These are phyloP conservation scores for Boletus reticulatus DNA, from an alignment of 768 basidiomycete genomes.

Conservation along the genomic window DNA sequence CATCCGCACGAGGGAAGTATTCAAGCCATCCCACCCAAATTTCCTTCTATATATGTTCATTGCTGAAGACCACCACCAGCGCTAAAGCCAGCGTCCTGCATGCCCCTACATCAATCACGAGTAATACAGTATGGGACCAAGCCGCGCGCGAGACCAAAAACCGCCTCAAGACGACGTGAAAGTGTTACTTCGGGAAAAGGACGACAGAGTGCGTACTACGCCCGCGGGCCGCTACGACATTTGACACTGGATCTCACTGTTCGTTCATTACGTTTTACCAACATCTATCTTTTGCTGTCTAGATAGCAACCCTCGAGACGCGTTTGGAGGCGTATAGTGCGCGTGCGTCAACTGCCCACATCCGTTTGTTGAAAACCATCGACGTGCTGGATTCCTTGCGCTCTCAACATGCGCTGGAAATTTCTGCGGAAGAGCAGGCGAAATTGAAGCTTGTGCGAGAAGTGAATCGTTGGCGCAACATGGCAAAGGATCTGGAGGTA, in stretches of 20 bases:
- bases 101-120: constrained; percentile 3
- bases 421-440: constrained; percentile 32
- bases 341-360: constrained; percentile 42
- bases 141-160: constrained; percentile 16
- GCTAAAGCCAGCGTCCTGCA: constrained; percentile 1
- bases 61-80: background rate
- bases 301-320: constrained; percentile 31
- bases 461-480: constrained; percentile 34
- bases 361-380: constrained; percentile 47
- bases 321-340: constrained; percentile 37
- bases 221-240: background rate
- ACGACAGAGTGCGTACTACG: constrained; percentile 19
- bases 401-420: constrained; percentile 38
- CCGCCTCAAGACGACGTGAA: constrained; percentile 19
- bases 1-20: too few species aligned
- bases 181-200: constrained; percentile 22
- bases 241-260: background rate
- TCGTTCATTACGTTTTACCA: background rate
- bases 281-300: background rate
- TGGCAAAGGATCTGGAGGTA: constrained; percentile 36
- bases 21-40: background rate
- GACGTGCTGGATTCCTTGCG: constrained; percentile 49
- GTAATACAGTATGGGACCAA: constrained; percentile 26
- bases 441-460: constrained; percentile 37
- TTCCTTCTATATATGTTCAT: constrained; percentile 19